Conservation (phyloP, 2,329 filamentous ascomycete species). For the Fusarium pseudograminearum region DNA sequence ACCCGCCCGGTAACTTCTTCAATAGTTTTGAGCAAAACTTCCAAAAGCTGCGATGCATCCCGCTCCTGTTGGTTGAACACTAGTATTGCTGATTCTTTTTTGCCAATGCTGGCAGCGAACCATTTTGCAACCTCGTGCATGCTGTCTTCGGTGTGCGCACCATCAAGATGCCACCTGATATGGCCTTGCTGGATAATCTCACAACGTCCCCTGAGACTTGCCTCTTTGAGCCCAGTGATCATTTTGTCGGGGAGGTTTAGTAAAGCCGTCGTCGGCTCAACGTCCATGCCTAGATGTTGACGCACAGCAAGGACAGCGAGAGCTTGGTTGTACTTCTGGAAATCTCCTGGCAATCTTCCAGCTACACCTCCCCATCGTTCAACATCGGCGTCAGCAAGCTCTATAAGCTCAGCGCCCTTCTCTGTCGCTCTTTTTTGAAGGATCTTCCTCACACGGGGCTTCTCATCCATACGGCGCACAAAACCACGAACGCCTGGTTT, state of each 20-base stretch:
- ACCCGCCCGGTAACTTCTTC: constrained; percentile 52
- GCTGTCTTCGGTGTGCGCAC: constrained; percentile 88
- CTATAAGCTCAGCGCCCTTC: constrained; percentile 61
- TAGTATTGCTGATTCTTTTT: constrained; percentile 62
- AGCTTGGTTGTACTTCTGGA: constrained; percentile 70
- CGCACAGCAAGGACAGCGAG: constrained; percentile 68
- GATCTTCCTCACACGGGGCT: constrained; percentile 61
- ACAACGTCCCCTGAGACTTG: constrained; percentile 80
- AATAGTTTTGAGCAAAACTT: constrained; percentile 70
- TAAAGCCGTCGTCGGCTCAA: constrained; percentile 42
- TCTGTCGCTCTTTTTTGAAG: constrained; percentile 70
- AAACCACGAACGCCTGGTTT: constrained; percentile 67
- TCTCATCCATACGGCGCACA: constrained; percentile 48
- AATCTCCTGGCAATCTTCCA: constrained; percentile 60
- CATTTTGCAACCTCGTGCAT: constrained; percentile 80
- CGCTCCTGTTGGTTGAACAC: constrained; percentile 96
- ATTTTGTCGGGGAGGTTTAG: constrained; percentile 59
- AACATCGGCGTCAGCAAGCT: constrained; percentile 56
- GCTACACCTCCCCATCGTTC: constrained; percentile 57
- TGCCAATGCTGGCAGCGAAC: constrained; percentile 70
- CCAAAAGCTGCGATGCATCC: constrained; percentile 75
- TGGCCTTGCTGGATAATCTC: constrained; percentile 69
- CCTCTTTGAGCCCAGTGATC: constrained; percentile 71
- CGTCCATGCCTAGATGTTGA: constrained; percentile 63
- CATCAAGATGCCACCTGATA: constrained; percentile 84